phyloP scores from a whole-genome alignment of 805 yeast species.

The Candida glaebosa region DNA sequence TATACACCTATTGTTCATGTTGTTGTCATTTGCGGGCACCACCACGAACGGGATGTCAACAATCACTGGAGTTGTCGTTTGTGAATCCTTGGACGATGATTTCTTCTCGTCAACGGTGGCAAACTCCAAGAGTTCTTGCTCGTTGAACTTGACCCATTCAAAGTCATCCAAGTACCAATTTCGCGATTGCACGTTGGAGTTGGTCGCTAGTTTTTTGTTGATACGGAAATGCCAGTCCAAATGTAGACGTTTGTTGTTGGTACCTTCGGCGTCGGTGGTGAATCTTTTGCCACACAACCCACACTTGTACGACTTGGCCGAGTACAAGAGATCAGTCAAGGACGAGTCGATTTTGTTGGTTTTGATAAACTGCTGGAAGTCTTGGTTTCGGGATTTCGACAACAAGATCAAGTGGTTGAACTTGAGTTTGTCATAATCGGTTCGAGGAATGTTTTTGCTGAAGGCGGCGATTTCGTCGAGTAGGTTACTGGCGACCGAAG shows the following conservation, averaged over 20 bases:
- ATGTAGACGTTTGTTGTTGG: conserved; percentile 56
- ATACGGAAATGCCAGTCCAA: conserved; percentile 96
- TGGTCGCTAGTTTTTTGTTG: conserved; percentile 59
- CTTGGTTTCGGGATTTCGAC: conserved; percentile 14
- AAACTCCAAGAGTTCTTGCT: conserved; percentile 48
- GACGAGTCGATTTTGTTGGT: conserved; percentile 30
- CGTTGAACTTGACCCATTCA: conserved; percentile 73
- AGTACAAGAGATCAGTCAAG: conserved; percentile 45
- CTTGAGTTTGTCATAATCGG: conserved; percentile 34
- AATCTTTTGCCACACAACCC: conserved; percentile 88
- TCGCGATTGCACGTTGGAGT: conserved; percentile 59
- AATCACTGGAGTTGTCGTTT: not conserved
- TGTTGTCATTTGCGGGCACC: conserved; percentile 62
- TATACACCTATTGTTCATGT: conserved; percentile 45
- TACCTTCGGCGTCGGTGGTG: conserved; percentile 55
- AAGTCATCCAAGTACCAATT: conserved; percentile 75
- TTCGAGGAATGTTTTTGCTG: conserved; percentile 15
- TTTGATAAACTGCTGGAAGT: conserved; percentile 36
- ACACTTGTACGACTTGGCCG: conserved; percentile 74
- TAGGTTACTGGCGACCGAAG: conserved; percentile 14
- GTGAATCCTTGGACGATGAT: not conserved
- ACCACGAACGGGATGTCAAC: conserved; percentile 42
- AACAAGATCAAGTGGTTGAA: conserved; percentile 28
- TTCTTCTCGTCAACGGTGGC: conserved; percentile 13
- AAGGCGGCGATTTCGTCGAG: conserved; percentile 21